Percentiles rank a stretch among this genome's conserved stretches.
Conservation (phyloP, 1,139 yeast genomes). For the Zhuliangozyma blackwelliae region DNA sequence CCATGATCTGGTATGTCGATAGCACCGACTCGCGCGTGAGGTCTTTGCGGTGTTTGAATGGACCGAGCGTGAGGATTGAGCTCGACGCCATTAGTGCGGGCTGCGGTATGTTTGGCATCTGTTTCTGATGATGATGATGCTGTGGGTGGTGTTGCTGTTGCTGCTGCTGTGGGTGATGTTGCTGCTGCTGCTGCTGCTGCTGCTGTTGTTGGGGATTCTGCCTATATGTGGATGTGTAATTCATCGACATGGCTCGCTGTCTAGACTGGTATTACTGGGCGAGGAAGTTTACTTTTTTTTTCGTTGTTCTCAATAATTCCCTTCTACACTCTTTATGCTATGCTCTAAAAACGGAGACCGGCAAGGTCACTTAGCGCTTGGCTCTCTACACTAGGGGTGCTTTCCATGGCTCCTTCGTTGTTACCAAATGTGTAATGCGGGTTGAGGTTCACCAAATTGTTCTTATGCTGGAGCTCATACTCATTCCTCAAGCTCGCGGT, state of each 20-base stretch:
- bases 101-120: slow-evolving; percentile 23
- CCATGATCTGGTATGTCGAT: slow-evolving; percentile 79
- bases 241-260: slow-evolving; percentile 5
- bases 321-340: not conserved
- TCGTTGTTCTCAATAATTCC: too few relatives aligned
- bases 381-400: slow-evolving; percentile 1
- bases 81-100: slow-evolving; percentile 61
- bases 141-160: slow-evolving; percentile 4
- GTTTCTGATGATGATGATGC: slow-evolving; percentile 4
- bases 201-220: not conserved
- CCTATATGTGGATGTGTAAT: not conserved
- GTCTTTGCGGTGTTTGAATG: slow-evolving; percentile 72
- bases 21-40: slow-evolving; percentile 65
- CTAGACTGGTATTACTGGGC: not conserved
- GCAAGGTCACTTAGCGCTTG: slow-evolving; percentile 9
- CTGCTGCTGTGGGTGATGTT: slow-evolving; percentile 1
- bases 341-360: slow-evolving; percentile 8
- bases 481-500: slow-evolving; percentile 13
- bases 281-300: not conserved
- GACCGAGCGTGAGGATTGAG: slow-evolving; percentile 66
- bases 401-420: slow-evolving; percentile 3
- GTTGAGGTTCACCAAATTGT: slow-evolving; percentile 16
- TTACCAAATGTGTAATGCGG: slow-evolving; percentile 16
- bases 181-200: slow-evolving; percentile 1
- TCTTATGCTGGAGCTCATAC: slow-evolving; percentile 10